A percentile compares a stretch with the other conserved stretches of the same genome.
These are phyloP conservation scores for Lagenidium giganteum DNA, from an alignment of 352 stramenopile species.

Conservation along the genomic window DNA sequence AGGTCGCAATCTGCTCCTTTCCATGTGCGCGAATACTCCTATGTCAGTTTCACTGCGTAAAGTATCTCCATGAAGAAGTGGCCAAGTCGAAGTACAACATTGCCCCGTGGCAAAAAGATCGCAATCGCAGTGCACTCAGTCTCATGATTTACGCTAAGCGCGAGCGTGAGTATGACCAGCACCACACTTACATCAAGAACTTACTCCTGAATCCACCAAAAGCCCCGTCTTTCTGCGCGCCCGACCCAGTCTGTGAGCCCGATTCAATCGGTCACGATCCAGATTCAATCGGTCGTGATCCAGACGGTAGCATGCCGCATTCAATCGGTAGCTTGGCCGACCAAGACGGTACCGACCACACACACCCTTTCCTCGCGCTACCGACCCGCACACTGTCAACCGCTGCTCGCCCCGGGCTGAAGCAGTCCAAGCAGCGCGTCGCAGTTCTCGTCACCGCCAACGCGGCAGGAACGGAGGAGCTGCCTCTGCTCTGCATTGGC, in stretches of 20 bases:
- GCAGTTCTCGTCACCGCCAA: too few relatives aligned
- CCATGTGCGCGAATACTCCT: constrained; percentile 10
- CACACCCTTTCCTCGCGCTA: constrained; percentile 5
- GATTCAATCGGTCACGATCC: neutral
- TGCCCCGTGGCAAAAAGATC: constrained; percentile 12
- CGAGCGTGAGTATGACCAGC: neutral
- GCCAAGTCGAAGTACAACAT: constrained; percentile 8
- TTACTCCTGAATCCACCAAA: neutral
- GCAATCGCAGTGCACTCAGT: constrained; percentile 1
- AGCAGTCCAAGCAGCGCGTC: too few relatives aligned
- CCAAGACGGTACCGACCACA: neutral
- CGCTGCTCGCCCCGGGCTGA: too few relatives aligned
- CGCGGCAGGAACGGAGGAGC: too few relatives aligned
- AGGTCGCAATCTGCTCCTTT: too few relatives aligned
- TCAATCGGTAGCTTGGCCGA: neutral
- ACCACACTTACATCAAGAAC: constrained; percentile 10
- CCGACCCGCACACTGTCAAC: too few relatives aligned
- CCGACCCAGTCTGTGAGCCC: too few relatives aligned
- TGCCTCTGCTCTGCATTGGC: too few relatives aligned
- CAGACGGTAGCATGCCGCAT: neutral
- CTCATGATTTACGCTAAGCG: constrained; percentile 15
- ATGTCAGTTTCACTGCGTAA: constrained; percentile 23
- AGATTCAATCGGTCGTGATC: neutral
- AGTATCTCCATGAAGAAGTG: constrained; percentile 14
- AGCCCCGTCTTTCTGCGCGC: too few relatives aligned